These are phyloP conservation scores for Scheffersomyces lignosus DNA, from an alignment of 805 yeast species.

Conservation along the genomic window DNA sequence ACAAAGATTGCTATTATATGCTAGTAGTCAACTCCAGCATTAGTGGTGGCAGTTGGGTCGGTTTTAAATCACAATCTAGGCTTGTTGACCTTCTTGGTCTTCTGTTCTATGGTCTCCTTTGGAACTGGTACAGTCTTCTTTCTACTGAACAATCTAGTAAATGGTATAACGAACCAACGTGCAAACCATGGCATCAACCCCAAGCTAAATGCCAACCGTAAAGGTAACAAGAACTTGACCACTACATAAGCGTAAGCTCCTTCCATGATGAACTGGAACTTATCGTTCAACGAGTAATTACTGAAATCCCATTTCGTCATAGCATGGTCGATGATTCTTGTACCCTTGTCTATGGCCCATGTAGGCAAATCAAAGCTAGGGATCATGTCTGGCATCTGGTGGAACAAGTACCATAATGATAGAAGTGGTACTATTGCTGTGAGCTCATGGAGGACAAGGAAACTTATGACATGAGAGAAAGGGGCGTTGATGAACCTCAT, in stretches of 20 bases:
- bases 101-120: constrained; percentile 1
- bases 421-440: constrained; percentile 73
- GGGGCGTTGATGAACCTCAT: constrained; percentile 55
- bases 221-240: constrained; percentile 60
- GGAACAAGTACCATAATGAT: constrained; percentile 66
- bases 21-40: no score
- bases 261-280: constrained; percentile 57
- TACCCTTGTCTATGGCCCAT: constrained; percentile 61
- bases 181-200: constrained; percentile 61
- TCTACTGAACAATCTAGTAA: constrained; percentile 26
- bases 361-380: constrained; percentile 55
- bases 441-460: constrained; percentile 68
- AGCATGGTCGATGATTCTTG: constrained; percentile 54
- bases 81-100: constrained; percentile 27
- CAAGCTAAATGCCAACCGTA: constrained; percentile 51
- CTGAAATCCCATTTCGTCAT: constrained; percentile 38
- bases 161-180: constrained; percentile 48
- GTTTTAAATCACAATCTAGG: constrained; percentile 43
- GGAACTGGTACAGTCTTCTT: background rate
- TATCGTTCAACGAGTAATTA: constrained; percentile 45
- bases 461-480: constrained; percentile 59
- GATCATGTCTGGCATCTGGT: constrained; percentile 49
- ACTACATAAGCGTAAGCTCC: constrained; percentile 77
- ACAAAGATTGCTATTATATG: no score
- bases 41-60: no score